Evolutionary conservation across 139 green algal species (phyloP), one percentile per base, ranked within the genome.

Genomic region (Microglena sp.): DNA sequence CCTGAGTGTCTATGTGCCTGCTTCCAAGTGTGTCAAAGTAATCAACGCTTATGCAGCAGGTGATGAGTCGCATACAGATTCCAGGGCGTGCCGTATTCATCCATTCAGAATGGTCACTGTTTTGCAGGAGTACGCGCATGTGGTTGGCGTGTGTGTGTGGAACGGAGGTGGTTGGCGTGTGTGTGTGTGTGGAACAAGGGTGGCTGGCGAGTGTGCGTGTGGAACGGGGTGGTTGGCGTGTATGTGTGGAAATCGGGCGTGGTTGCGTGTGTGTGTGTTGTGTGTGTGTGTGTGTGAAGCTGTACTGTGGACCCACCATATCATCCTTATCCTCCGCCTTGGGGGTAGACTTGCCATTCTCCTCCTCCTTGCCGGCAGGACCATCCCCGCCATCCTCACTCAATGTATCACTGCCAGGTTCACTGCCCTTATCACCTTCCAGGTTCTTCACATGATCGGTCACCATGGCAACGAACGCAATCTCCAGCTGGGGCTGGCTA

Each of bases 391-490:
- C 40, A 50, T 15, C 40, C 15, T 50, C 40, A 50, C 11, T 15
- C 11, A 50, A 15, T 15, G 40, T 15, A 50, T n/a, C n/a, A n/a
- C n/a, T n/a, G n/a, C n/a, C n/a, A n/a, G n/a, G n/a, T 50, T 50
- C 40, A 15, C 40, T 50, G 26, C 60, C 36, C 6, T 4, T 28
- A 26, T 57, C 40, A 34, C 36, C 60, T 28, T 57, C 40, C 22
- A 58, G 11, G 60, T 58, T 58, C 24, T 67, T 67, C 40, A 59
- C 40, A 24, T 67, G 55, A 30, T 71, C 66, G 6, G 65, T 44
- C 15, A 71, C 66, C 55, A 71, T 65, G 24, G 66, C 66, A 18
- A 71, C 66, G 29, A 71, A 71, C 1, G 66, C 66, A 36, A 31
- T 30, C 15, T 24, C 55, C 36, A 71, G 56, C 55, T 31, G 21